Evolutionary conservation across 768 basidiomycete species (phyloP).

Genomic region (Calocybe gangraenosa): DNA sequence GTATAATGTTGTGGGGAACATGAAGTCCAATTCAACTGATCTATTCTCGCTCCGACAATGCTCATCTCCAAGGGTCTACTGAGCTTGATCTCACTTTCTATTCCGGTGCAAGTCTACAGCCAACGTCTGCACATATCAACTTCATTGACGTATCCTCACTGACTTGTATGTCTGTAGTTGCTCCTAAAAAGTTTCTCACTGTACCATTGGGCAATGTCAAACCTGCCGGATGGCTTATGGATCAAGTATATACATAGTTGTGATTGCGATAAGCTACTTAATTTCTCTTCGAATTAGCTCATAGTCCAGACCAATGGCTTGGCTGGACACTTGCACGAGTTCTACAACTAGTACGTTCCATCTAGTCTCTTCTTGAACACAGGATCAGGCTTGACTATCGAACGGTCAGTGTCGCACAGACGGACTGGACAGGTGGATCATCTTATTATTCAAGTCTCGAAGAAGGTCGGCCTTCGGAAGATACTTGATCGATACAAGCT

Average conservation of each 20-base stretch:
- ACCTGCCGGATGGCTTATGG: conserved; percentile 39
- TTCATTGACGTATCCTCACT: background rate
- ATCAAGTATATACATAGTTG: conserved; percentile 26
- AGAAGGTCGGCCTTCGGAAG: conserved; percentile 31
- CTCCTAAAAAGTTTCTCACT: conserved; percentile 37
- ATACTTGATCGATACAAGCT: background rate
- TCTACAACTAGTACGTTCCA: conserved; percentile 32
- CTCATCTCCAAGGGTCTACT: conserved; percentile 1
- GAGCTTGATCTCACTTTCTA: conserved; percentile 4
- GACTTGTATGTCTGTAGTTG: conserved; percentile 23
- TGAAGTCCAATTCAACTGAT: background rate
- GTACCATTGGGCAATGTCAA: conserved; percentile 34
- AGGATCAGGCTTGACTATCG: too few relatives aligned
- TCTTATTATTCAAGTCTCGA: conserved; percentile 38
- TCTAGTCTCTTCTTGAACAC: too few relatives aligned
- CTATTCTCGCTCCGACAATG: too few relatives aligned
- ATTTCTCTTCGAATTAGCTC: conserved; percentile 23
- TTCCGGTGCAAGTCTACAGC: conserved; percentile 11
- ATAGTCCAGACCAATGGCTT: conserved; percentile 39
- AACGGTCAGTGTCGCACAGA: conserved; percentile 34
- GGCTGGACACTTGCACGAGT: conserved; percentile 41
- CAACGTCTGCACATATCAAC: conserved; percentile 22
- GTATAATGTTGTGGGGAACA: background rate
- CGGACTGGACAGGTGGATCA: conserved; percentile 38
- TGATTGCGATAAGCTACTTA: background rate